A percentile compares a stretch with the other conserved stretches of the same genome.
Evolutionary conservation across 208 protist species (phyloP).

Genomic region (Trypanosoma avium): DNA sequence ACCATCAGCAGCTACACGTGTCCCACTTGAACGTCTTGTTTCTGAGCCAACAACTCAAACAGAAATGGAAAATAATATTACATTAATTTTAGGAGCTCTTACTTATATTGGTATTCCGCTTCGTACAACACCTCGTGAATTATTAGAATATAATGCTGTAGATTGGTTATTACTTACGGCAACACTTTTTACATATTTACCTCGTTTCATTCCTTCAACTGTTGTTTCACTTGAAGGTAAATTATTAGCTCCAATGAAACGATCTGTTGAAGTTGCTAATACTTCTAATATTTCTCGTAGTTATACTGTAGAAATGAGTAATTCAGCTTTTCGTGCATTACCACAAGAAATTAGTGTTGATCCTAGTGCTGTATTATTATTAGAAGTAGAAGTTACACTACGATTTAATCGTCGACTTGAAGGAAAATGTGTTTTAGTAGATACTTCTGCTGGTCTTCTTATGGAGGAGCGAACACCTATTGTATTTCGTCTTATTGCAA

Average conservation of each 20-base stretch:
- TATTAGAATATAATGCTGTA: slow-evolving; percentile 48
- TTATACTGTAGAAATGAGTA: slow-evolving; percentile 82
- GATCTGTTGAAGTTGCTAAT: slow-evolving; percentile 85
- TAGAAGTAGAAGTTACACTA: slow-evolving; percentile 67
- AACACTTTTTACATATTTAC: slow-evolving; percentile 82
- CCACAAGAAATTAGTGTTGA: slow-evolving; percentile 64
- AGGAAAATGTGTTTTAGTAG: slow-evolving; percentile 68
- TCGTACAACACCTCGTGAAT: slow-evolving; percentile 38
- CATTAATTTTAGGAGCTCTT: slow-evolving; percentile 49
- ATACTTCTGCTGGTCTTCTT: slow-evolving; percentile 41
- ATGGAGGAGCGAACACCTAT: slow-evolving; percentile 61
- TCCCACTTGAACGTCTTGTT: slow-evolving; percentile 32
- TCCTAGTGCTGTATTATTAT: slow-evolving; percentile 33
- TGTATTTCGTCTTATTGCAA: slow-evolving; percentile 65
- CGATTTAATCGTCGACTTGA: slow-evolving; percentile 64
- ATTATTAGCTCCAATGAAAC: slow-evolving; percentile 70
- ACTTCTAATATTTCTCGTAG: slow-evolving; percentile 35
- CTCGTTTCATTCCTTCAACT: slow-evolving; percentile 65
- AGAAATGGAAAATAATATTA: slow-evolving; percentile 60
- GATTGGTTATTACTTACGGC: slow-evolving; percentile 78
- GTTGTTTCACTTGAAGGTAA: slow-evolving; percentile 79
- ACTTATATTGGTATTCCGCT: slow-evolving; percentile 44
- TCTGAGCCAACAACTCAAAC: slow-evolving; percentile 21
- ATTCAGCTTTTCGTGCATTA: slow-evolving; percentile 50
- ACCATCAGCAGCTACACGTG: slow-evolving; percentile 46